Evolutionary conservation across 2,329 filamentous ascomycete species (phyloP).

Genomic region (Chaetomiaceae sp.): DNA sequence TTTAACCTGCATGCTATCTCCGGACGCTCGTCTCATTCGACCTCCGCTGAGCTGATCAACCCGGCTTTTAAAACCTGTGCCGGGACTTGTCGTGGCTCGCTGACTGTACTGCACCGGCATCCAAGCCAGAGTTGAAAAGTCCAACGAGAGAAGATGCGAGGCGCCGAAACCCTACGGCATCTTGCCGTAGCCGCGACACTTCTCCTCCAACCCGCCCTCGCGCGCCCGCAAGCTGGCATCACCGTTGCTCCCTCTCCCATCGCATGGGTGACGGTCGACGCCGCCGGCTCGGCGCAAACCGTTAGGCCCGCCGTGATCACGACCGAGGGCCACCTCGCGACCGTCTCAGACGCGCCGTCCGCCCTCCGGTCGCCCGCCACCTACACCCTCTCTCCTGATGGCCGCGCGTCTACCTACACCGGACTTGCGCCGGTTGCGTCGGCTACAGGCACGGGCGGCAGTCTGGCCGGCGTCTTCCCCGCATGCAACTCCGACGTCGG

Average conservation of each 20-base stretch:
- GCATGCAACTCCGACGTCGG: slow-evolving; percentile 30
- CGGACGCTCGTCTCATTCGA: neutral
- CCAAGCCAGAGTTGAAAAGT: neutral
- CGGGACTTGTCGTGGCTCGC: too few species aligned
- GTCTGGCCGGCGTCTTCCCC: slow-evolving; percentile 29
- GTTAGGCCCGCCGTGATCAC: slow-evolving; percentile 29
- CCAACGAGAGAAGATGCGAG: slow-evolving; percentile 9
- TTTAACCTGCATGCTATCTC: neutral
- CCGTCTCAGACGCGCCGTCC: slow-evolving; percentile 30
- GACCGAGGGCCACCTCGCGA: slow-evolving; percentile 27
- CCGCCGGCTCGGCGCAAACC: slow-evolving; percentile 28
- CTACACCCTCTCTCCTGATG: slow-evolving; percentile 29
- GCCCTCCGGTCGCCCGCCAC: slow-evolving; percentile 29
- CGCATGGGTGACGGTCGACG: slow-evolving; percentile 34
- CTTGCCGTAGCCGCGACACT: slow-evolving; percentile 19
- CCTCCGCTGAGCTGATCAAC: too few species aligned
- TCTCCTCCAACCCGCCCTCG: slow-evolving; percentile 27
- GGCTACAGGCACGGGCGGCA: slow-evolving; percentile 25
- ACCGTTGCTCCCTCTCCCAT: slow-evolving; percentile 8
- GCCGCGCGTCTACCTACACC: slow-evolving; percentile 29
- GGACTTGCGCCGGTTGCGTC: slow-evolving; percentile 32
- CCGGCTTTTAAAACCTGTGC: too few species aligned
- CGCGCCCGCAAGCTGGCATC: slow-evolving; percentile 18
- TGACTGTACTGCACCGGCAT: too few species aligned
- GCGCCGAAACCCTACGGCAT: neutral